Evolutionary conservation across 2,329 filamentous ascomycete species (phyloP).

Genomic region (Clonostachys byssicola): DNA sequence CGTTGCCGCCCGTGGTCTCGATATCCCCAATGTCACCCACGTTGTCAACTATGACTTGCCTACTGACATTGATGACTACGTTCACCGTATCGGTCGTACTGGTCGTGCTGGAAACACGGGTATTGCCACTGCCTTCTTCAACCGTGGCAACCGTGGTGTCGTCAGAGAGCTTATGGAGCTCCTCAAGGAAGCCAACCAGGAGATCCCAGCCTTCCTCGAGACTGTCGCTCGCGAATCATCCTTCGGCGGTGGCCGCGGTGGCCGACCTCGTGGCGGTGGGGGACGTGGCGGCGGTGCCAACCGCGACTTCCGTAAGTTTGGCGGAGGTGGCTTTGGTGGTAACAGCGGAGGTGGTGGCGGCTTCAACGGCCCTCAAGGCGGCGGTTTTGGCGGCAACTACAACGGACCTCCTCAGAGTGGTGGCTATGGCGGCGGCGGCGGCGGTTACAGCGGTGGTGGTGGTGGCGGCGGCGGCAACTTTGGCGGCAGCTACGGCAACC

Average conservation of each 20-base stretch:
- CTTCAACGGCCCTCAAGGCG: conserved; percentile 18
- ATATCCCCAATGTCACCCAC: conserved; percentile 95
- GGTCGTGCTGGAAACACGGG: conserved; percentile 99
- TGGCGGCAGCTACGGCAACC: conserved; percentile 54
- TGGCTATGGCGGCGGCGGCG: conserved; percentile 28
- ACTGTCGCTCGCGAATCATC: conserved; percentile 94
- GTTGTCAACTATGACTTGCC: conserved; percentile 99
- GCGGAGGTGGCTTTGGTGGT: conserved; percentile 40
- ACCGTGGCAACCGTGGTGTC: conserved; percentile 97
- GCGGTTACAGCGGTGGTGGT: conserved; percentile 31
- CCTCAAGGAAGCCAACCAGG: conserved; percentile 97
- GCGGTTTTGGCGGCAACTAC: conserved; percentile 38
- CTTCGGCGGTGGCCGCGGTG: conserved; percentile 68
- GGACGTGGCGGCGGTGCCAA: conserved; percentile 68
- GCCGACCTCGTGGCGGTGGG: conserved; percentile 47
- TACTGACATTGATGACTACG: conserved; percentile 97
- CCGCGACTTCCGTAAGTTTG: conserved; percentile 86
- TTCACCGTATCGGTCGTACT: conserved; percentile 99
- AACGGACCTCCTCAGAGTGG: conserved; percentile 27
- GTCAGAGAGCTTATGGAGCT: conserved; percentile 96
- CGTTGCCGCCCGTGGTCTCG: conserved; percentile 84
- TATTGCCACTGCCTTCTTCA: conserved; percentile 98
- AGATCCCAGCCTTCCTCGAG: conserved; percentile 90
- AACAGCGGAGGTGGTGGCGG: conserved; percentile 30
- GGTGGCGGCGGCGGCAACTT: conserved; percentile 38